phyloP scores from a whole-genome alignment of 495 filamentous ascomycete genomes.

The Talaromyces trachyspermus region DNA sequence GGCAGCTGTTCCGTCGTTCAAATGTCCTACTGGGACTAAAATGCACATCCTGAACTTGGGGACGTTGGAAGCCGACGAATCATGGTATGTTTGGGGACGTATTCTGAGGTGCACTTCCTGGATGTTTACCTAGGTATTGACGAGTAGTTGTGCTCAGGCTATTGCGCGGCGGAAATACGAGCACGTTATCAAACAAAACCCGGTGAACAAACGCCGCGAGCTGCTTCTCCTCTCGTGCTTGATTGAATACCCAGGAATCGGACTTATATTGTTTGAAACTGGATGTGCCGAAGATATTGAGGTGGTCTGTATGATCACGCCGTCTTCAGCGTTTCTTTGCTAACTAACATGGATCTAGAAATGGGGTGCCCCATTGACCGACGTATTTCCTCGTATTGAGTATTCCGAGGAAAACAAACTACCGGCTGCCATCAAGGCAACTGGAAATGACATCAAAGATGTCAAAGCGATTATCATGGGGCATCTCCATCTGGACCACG shows the following conservation, averaged over 20 bases:
- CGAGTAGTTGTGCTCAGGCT: slow-evolving; percentile 8
- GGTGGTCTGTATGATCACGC: slow-evolving; percentile 13
- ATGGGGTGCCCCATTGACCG: slow-evolving; percentile 31
- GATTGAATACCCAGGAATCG: slow-evolving; percentile 40
- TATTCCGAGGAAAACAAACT: slow-evolving; percentile 36
- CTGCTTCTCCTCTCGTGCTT: slow-evolving; percentile 35
- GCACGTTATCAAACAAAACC: slow-evolving; percentile 19
- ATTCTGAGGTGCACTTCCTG: neutral
- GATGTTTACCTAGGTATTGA: neutral
- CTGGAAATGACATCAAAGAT: slow-evolving; percentile 43
- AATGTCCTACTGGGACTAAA: slow-evolving; percentile 18
- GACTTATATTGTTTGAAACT: slow-evolving; percentile 46
- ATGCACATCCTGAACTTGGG: slow-evolving; percentile 26
- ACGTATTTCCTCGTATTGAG: slow-evolving; percentile 39
- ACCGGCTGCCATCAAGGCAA: slow-evolving; percentile 35
- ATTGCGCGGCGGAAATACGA: slow-evolving; percentile 21
- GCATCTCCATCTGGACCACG: slow-evolving; percentile 49
- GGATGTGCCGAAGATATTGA: slow-evolving; percentile 41
- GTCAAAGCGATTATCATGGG: slow-evolving; percentile 47
- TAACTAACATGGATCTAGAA: slow-evolving; percentile 12
- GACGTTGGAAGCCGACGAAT: slow-evolving; percentile 20
- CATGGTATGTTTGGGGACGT: slow-evolving; percentile 1
- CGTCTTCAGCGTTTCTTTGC: neutral
- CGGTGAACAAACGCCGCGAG: slow-evolving; percentile 31
- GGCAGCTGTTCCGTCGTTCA: slow-evolving; percentile 2